These are phyloP conservation scores for Solanum hybrid DNA, from an alignment of 305 asterid genomes.

Conservation along the genomic window DNA sequence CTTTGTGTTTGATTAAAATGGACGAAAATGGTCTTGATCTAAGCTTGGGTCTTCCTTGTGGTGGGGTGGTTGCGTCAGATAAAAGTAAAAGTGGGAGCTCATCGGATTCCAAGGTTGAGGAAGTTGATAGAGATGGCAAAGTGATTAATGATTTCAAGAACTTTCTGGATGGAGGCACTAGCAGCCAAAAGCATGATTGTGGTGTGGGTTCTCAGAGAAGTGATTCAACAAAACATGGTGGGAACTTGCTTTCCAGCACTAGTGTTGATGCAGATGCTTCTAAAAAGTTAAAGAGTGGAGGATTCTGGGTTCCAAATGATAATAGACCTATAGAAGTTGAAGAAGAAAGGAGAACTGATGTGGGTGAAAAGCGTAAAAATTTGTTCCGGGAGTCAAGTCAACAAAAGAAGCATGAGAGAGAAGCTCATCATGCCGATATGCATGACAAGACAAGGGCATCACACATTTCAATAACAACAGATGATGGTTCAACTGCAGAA, in stretches of 20 bases:
- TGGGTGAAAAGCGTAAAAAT: constrained; percentile 64
- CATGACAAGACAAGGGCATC: constrained; percentile 56
- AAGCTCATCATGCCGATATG: constrained; percentile 35
- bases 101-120: constrained; percentile 49
- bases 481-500: constrained; percentile 91
- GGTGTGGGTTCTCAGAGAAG: constrained; percentile 22
- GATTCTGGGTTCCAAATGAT: constrained; percentile 46
- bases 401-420: constrained; percentile 57
- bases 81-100: constrained; percentile 55
- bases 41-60: constrained; percentile 72
- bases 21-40: constrained; percentile 78
- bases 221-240: constrained; percentile 41
- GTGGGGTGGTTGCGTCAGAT: constrained; percentile 43
- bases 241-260: constrained; percentile 36
- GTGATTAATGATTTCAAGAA: constrained; percentile 83
- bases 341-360: constrained; percentile 42
- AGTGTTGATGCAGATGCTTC: constrained; percentile 48
- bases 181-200: constrained; percentile 41
- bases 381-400: constrained; percentile 43
- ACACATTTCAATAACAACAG: constrained; percentile 84
- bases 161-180: constrained; percentile 80
- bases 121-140: constrained; percentile 73
- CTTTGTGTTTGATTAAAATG: constrained; percentile 34
- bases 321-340: constrained; percentile 42
- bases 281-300: constrained; percentile 49